Evolutionary conservation across 2,329 filamentous ascomycete genomes (phyloP).

Genomic region (Mycocentrospora acerina): DNA sequence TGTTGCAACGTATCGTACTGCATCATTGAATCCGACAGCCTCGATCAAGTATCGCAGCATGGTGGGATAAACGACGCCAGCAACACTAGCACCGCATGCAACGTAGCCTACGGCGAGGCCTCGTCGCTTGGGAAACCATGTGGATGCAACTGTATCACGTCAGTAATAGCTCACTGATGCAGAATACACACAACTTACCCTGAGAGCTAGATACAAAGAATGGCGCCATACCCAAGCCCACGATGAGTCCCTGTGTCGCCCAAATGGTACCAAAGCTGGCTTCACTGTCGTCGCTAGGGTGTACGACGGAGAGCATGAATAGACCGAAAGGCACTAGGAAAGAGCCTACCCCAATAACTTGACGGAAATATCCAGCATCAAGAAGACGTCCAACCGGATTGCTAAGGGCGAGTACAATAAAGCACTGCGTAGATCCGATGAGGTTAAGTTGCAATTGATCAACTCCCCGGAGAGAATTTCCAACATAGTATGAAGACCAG

Average conservation of each 20-base stretch:
- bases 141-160: constrained; percentile 46
- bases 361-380: constrained; percentile 48
- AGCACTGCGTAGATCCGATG: constrained; percentile 52
- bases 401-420: constrained; percentile 49
- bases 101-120: constrained; percentile 53
- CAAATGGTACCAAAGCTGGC: constrained; percentile 49
- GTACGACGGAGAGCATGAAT: constrained; percentile 47
- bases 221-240: constrained; percentile 54
- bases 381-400: constrained; percentile 51
- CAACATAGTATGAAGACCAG: constrained; percentile 52
- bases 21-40: constrained; percentile 48
- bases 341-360: constrained; percentile 45
- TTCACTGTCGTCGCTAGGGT: constrained; percentile 40
- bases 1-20: constrained; percentile 45
- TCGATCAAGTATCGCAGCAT: constrained; percentile 50
- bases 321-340: constrained; percentile 48
- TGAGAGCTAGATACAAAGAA: constrained; percentile 56
- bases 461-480: constrained; percentile 44
- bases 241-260: constrained; percentile 51
- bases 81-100: constrained; percentile 53
- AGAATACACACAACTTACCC: constrained; percentile 34
- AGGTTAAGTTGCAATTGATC: constrained; percentile 49
- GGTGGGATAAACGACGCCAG: constrained; percentile 50
- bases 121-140: constrained; percentile 52
- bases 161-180: neutral